phyloP scores from a whole-genome alignment of 2,329 filamentous ascomycete genomes.

The Phaeosphaeria sp. region DNA sequence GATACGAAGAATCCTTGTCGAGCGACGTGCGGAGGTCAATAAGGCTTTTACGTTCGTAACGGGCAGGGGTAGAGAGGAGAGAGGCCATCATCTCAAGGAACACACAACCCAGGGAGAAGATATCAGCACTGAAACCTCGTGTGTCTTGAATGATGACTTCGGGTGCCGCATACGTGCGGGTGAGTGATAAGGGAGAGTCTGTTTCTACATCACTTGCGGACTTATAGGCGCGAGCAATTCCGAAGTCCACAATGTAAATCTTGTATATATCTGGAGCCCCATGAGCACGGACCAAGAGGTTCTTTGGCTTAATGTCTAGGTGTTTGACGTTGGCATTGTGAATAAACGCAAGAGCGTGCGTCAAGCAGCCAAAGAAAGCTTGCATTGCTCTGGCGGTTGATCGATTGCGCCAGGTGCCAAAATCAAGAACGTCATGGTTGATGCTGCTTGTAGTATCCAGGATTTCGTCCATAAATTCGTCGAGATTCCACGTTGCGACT shows the following conservation, averaged over 20 bases:
- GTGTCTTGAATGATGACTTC: not conserved
- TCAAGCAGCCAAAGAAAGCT: not conserved
- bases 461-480: not conserved
- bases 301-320: not conserved
- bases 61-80: not conserved
- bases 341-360: not conserved
- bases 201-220: not conserved
- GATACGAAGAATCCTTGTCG: not conserved
- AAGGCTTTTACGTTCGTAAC: not conserved
- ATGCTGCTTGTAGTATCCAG: not conserved
- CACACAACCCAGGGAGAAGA: not conserved
- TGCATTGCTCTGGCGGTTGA: not conserved
- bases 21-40: not conserved
- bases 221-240: not conserved
- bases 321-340: not conserved
- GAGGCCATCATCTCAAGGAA: not conserved
- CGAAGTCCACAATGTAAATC: not conserved
- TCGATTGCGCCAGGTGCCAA: not conserved
- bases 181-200: not conserved
- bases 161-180: not conserved
- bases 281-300: not conserved
- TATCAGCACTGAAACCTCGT: not conserved
- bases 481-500: not conserved
- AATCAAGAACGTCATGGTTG: not conserved
- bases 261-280: not conserved